phyloP scores from a whole-genome alignment of 768 basidiomycete species.

The Lepiota venenata region DNA sequence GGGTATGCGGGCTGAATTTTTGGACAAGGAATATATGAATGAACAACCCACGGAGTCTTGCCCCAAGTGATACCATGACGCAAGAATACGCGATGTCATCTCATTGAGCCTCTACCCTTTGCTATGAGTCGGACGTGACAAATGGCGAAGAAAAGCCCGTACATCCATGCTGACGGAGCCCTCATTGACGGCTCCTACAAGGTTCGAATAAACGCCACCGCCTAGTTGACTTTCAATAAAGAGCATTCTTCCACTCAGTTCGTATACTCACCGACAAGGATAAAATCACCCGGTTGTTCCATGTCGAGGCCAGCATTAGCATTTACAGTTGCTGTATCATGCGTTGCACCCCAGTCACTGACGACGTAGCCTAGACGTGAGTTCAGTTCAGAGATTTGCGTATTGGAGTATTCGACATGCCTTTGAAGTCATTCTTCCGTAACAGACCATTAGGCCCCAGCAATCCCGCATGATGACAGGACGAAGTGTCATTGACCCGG shows the following conservation, averaged over 20 bases:
- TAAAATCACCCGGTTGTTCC: slow-evolving; percentile 49
- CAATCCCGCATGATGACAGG: slow-evolving; percentile 56
- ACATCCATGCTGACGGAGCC: slow-evolving; percentile 31
- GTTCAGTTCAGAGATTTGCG: not conserved
- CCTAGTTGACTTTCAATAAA: slow-evolving; percentile 19
- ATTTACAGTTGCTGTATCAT: slow-evolving; percentile 42
- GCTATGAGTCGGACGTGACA: not conserved
- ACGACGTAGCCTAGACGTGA: slow-evolving; percentile 36
- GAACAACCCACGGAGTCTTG: slow-evolving; percentile 38
- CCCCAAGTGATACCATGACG: slow-evolving; percentile 43
- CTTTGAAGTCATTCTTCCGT: slow-evolving; percentile 40
- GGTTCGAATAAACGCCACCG: slow-evolving; percentile 31
- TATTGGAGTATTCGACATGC: slow-evolving; percentile 16
- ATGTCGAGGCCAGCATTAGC: slow-evolving; percentile 48
- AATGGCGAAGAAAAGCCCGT: slow-evolving; percentile 4
- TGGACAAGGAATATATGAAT: not conserved
- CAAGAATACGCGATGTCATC: slow-evolving; percentile 44
- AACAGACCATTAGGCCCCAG: slow-evolving; percentile 39
- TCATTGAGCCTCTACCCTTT: slow-evolving; percentile 34
- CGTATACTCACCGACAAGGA: slow-evolving; percentile 34
- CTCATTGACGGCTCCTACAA: slow-evolving; percentile 31
- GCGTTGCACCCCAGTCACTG: slow-evolving; percentile 52
- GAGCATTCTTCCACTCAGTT: not conserved
- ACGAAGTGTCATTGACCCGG: slow-evolving; percentile 56
- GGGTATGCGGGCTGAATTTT: not conserved